Conservation (phyloP, 2,329 filamentous ascomycete genomes). For the Epichloe aotearoae region DNA sequence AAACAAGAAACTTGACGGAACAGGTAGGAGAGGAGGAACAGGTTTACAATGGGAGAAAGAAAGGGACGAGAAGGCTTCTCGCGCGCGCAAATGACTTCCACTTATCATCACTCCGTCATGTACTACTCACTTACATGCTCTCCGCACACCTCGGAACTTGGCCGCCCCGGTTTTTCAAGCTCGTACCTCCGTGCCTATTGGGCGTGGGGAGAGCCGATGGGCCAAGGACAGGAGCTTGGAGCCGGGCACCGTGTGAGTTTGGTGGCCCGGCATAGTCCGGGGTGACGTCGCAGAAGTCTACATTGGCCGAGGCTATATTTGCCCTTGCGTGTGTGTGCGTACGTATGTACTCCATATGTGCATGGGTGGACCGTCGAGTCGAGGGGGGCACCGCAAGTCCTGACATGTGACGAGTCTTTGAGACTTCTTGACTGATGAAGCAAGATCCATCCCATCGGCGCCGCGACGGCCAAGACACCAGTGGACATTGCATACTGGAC, state of each 20-base stretch:
- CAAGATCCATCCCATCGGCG: too few species aligned
- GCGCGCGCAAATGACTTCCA: too few species aligned
- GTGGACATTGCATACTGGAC: too few species aligned
- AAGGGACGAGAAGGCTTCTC: not conserved
- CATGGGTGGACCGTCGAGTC: constrained; percentile 7
- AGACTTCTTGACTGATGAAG: too few species aligned
- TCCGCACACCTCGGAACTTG: constrained; percentile 5
- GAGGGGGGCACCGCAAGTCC: constrained; percentile 13
- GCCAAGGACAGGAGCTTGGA: too few species aligned
- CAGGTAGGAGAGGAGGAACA: not conserved
- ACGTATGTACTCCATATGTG: too few species aligned
- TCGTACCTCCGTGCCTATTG: constrained; percentile 3
- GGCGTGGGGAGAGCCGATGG: not conserved
- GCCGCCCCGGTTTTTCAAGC: not conserved
- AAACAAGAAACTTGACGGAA: too few species aligned
- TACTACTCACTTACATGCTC: too few species aligned
- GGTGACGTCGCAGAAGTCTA: not conserved
- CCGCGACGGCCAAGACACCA: too few species aligned
- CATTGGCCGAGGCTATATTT: too few species aligned
- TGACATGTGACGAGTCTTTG: constrained; percentile 16
- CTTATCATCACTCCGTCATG: not conserved
- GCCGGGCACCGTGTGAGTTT: too few species aligned
- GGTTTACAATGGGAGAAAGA: not conserved
- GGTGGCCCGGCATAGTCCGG: constrained; percentile 4
- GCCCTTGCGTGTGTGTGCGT: too few species aligned